These are phyloP conservation scores for Xerocomus minutiporus DNA, from an alignment of 1,284 basidiomycete species.

Conservation along the genomic window DNA sequence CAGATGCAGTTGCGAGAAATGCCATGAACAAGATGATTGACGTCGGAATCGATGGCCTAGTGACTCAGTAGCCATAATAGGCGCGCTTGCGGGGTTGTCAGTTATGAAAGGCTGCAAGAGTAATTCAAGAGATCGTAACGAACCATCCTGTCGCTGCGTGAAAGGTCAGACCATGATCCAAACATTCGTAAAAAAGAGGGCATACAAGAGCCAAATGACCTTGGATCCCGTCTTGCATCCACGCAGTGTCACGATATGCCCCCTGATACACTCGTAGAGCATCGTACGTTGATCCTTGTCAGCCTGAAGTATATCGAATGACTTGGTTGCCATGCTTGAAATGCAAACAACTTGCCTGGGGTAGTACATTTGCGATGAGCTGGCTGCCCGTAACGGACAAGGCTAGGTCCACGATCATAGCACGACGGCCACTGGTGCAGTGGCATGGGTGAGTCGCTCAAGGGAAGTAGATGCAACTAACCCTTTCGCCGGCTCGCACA, in stretches of 20 bases:
- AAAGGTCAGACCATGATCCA: conserved; percentile 6
- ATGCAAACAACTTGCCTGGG: conserved; percentile 45
- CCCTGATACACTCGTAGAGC: conserved; percentile 76
- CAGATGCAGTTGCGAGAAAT: conserved; percentile 25
- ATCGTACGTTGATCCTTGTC: conserved; percentile 75
- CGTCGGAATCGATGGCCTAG: conserved; percentile 7
- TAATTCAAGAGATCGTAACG: conserved; percentile 16
- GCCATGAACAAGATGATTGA: conserved; percentile 26
- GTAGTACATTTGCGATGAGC: conserved; percentile 71
- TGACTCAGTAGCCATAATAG: conserved; percentile 38
- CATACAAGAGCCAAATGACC: conserved; percentile 84
- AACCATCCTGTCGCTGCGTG: conserved; percentile 48
- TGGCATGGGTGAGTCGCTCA: conserved; percentile 9
- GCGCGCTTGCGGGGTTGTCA: conserved; percentile 32
- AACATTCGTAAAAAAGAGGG: conserved; percentile 16
- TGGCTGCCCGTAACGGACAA: conserved; percentile 79
- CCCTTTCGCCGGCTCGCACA: conserved; percentile 80
- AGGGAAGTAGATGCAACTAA: conserved; percentile 26
- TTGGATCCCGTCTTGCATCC: conserved; percentile 84
- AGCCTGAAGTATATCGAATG: conserved; percentile 42
- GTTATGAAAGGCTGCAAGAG: conserved; percentile 6
- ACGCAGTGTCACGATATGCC: conserved; percentile 78
- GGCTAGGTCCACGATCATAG: conserved; percentile 78
- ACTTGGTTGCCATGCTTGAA: conserved; percentile 3
- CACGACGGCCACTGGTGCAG: conserved; percentile 56